Conservation (phyloP, 2,329 filamentous ascomycete species). For the Colletotrichum orbiculare region DNA sequence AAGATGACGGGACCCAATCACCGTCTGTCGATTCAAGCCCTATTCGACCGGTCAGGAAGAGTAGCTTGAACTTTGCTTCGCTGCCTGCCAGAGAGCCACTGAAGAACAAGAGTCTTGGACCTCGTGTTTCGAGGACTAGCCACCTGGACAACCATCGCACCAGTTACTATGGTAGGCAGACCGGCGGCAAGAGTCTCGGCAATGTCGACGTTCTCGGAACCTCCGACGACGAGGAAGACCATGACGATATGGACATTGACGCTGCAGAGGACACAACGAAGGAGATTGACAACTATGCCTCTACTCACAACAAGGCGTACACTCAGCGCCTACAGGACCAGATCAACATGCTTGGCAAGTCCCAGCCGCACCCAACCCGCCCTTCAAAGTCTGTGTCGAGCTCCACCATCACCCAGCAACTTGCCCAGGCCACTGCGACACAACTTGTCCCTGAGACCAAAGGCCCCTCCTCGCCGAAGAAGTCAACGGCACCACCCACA, state of each 20-base stretch:
- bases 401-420: conserved; percentile 47
- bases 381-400: conserved; percentile 60
- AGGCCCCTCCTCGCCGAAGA: conserved; percentile 46
- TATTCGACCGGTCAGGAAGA: conserved; percentile 84
- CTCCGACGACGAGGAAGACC: conserved; percentile 57
- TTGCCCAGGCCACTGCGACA: conserved; percentile 39
- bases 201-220: conserved; percentile 54
- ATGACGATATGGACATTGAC: conserved; percentile 65
- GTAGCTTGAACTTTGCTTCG: conserved; percentile 93
- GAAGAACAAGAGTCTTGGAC: conserved; percentile 84
- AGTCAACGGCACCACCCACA: conserved; percentile 49
- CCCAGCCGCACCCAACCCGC: conserved; percentile 59
- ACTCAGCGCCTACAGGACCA: conserved; percentile 93
- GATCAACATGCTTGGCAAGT: conserved; percentile 79
- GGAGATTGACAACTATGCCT: conserved; percentile 58
- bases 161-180: conserved; percentile 79
- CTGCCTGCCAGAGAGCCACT: conserved; percentile 91
- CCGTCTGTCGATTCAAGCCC: conserved; percentile 79
- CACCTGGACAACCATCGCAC: conserved; percentile 79
- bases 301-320: conserved; percentile 83
- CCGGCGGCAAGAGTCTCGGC: conserved; percentile 77
- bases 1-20: conserved; percentile 59
- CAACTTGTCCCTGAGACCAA: conserved; percentile 45
- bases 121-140: conserved; percentile 78
- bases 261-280: conserved; percentile 60